Evolutionary conservation across 2,329 filamentous ascomycete genomes (phyloP), one percentile per base, ranked within the genome.

Genomic region (Lasiodiplodia sp.): DNA sequence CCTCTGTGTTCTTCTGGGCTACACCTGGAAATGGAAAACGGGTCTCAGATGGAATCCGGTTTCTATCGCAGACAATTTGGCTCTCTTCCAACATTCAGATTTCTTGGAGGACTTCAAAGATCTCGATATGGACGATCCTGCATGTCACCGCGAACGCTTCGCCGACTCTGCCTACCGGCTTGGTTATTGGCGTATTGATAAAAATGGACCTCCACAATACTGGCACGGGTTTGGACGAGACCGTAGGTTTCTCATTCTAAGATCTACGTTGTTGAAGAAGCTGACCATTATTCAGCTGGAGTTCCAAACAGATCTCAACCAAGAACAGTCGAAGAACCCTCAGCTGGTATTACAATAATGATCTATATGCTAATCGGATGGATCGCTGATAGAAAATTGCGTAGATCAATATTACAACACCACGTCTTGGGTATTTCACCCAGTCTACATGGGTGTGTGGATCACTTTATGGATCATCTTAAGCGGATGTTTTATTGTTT

Each of bases 1-100:
- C 8, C 4, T 21, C 1, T 37, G 34, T 6, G 21, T 3, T 21
- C 63, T 66, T 34, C 31, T 66, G 16, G 2, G 12, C 7, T 16
- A 18, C 34, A 49, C 53, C 11, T 44, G 53, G 31, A 56, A 37
- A 2, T 31, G 10, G 47, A 21, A 23, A 12, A 66, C 63, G 12
- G 63, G 63, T n/a, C 14, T 56, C 10, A 53, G 63, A 53, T 66
- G 63, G 63, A 49, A 66, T 21, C 38, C 47, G 12, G 47, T 38
- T 18, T 66, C 63, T 37, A 52, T 66, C 2, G 63, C 63, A 14
- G 63, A 66, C n/a, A 25, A 56, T 16, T 18, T 66, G 31, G 63
- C 23, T 23, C 47, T 66, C 8, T 66, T 66, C 23, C 25, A 18
- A 25, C 16, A 56, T n/a, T 53, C 25, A 0, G n/a, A 66, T 16